A percentile compares a stretch with the other conserved stretches of the same genome.
These are phyloP conservation scores for Hypoxylon sp. DNA, from an alignment of 2,329 filamentous ascomycete genomes.

Conservation along the genomic window DNA sequence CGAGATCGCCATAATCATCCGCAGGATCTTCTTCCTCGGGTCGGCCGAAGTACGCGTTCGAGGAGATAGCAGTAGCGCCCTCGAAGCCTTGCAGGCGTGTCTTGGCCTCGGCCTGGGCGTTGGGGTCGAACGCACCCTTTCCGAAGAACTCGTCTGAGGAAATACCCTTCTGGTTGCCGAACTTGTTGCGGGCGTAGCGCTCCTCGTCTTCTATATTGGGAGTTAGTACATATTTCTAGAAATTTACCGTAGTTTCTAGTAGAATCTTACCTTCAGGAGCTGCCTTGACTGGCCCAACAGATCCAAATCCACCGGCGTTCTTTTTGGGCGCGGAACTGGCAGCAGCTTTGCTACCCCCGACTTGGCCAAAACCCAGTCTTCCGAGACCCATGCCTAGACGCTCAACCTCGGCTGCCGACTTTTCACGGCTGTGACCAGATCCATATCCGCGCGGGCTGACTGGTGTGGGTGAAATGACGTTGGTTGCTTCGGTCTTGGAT, in stretches of 20 bases:
- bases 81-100: slow-evolving; percentile 91
- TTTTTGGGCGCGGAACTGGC: slow-evolving; percentile 73
- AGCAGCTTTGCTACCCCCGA: slow-evolving; percentile 74
- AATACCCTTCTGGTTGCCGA: slow-evolving; percentile 93
- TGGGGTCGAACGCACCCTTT: slow-evolving; percentile 86
- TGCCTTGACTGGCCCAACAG: slow-evolving; percentile 81
- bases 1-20: slow-evolving; percentile 91
- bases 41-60: slow-evolving; percentile 96
- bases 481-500: slow-evolving; percentile 65
- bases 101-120: slow-evolving; percentile 87
- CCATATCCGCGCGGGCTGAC: slow-evolving; percentile 79
- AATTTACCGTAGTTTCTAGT: background rate
- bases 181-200: slow-evolving; percentile 87
- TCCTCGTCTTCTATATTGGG: slow-evolving; percentile 76
- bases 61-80: slow-evolving; percentile 91
- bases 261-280: slow-evolving; percentile 73
- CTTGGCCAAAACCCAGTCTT: slow-evolving; percentile 89
- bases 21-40: slow-evolving; percentile 81
- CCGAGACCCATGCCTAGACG: slow-evolving; percentile 90
- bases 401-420: slow-evolving; percentile 85
- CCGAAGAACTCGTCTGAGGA: slow-evolving; percentile 99
- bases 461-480: slow-evolving; percentile 81
- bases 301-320: slow-evolving; percentile 89
- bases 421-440: slow-evolving; percentile 71
- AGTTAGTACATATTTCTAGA: slow-evolving; percentile 47